phyloP scores from a whole-genome alignment of 1,284 basidiomycete species.

The Puccinia horiana region DNA sequence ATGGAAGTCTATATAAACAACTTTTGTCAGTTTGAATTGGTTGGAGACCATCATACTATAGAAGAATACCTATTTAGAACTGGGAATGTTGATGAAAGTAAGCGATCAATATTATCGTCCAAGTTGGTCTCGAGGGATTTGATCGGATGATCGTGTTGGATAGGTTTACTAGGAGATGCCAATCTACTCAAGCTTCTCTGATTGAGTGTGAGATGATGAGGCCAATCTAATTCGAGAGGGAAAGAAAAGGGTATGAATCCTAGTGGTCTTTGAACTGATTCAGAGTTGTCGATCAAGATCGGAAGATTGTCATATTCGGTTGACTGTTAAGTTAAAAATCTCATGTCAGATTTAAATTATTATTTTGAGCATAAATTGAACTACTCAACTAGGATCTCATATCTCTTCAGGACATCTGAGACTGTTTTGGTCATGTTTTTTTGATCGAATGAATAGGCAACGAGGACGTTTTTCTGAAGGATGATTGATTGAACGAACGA shows the following conservation, averaged over 20 bases:
- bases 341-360: too few species aligned
- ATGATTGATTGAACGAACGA: neutral
- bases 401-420: neutral
- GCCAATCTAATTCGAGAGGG: neutral
- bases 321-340: neutral
- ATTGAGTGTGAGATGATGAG: neutral
- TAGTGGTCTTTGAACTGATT: neutral
- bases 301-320: neutral
- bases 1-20: neutral
- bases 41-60: neutral
- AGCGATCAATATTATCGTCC: neutral
- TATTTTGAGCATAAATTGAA: neutral
- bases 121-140: neutral
- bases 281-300: neutral
- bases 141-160: neutral
- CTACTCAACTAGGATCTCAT: neutral
- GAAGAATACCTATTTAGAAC: neutral
- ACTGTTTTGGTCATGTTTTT: neutral
- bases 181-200: neutral
- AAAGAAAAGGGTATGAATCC: neutral
- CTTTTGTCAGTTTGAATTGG: neutral
- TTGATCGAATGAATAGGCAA: constrained; percentile 1
- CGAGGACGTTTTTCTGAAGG: neutral
- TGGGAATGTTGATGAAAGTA: neutral
- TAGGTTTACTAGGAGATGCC: neutral